Evolutionary conservation across 1,284 basidiomycete species (phyloP).

Genomic region (Schizopora paradoxa): DNA sequence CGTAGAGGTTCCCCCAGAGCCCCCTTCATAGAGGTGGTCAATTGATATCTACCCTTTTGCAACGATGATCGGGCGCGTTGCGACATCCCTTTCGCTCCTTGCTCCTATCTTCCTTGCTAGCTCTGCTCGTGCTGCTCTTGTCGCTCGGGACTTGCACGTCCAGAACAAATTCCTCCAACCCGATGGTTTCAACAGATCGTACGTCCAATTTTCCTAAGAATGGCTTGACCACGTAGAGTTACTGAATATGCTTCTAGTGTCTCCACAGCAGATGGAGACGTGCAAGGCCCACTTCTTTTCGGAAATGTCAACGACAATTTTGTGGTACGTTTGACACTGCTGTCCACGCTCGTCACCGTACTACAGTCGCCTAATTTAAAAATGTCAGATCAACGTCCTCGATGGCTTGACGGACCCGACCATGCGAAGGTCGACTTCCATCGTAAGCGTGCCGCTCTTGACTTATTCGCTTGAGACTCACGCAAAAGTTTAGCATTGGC

Average conservation of each 20-base stretch:
- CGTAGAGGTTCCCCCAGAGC: no score
- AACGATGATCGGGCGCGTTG: no score
- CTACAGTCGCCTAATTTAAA: not conserved
- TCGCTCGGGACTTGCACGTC: constrained; percentile 6
- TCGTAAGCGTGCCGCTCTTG: constrained; percentile 23
- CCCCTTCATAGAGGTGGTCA: no score
- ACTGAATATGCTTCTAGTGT: not conserved
- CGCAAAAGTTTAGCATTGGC: constrained; percentile 31
- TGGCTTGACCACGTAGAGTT: no score
- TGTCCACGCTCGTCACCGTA: constrained; percentile 6
- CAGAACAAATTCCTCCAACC: constrained; percentile 10
- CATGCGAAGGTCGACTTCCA: constrained; percentile 32
- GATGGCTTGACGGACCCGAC: constrained; percentile 30
- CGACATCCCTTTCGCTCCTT: no score
- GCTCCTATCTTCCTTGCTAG: no score
- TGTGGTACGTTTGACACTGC: constrained; percentile 7
- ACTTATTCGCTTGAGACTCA: not conserved
- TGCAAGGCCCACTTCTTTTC: constrained; percentile 13
- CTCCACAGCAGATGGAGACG: constrained; percentile 9
- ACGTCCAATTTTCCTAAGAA: not conserved
- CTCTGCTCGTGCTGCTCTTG: not conserved
- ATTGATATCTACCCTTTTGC: no score
- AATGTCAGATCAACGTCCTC: constrained; percentile 31
- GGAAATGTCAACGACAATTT: constrained; percentile 11
- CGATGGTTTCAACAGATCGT: constrained; percentile 17